A percentile compares a stretch with the other conserved stretches of the same genome.
Evolutionary conservation across 495 filamentous ascomycete genomes (phyloP).

Genomic region (Penicillium crystallinum): DNA sequence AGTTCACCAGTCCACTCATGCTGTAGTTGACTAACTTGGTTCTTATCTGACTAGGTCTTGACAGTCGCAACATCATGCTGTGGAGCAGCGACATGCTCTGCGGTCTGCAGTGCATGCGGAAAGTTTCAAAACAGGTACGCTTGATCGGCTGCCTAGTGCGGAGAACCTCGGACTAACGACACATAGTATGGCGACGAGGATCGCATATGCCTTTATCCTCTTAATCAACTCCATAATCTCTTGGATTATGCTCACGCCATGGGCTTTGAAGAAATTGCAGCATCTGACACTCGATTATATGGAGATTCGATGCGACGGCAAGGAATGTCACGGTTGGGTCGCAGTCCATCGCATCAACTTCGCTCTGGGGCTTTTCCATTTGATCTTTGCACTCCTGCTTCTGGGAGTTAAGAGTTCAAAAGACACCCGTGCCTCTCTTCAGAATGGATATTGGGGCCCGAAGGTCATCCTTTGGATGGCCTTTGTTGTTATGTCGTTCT

Average conservation of each 20-base stretch:
- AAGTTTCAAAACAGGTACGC: conserved; percentile 90
- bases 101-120: conserved; percentile 88
- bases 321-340: conserved; percentile 90
- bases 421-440: conserved; percentile 79
- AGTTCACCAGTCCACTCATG: conserved; percentile 16
- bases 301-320: conserved; percentile 82
- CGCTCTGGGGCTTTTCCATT: conserved; percentile 88
- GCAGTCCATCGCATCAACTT: conserved; percentile 98
- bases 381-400: conserved; percentile 74
- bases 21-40: conserved; percentile 2
- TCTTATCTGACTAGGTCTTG: conserved; percentile 51
- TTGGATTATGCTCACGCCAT: conserved; percentile 99
- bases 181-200: conserved; percentile 88
- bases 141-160: background rate
- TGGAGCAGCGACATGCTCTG: conserved; percentile 90
- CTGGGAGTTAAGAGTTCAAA: conserved; percentile 83
- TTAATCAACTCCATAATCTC: conserved; percentile 93
- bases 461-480: conserved; percentile 81
- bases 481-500: conserved; percentile 84
- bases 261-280: conserved; percentile 94
- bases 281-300: conserved; percentile 91
- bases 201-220: conserved; percentile 94
- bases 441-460: conserved; percentile 93
- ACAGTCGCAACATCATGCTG: conserved; percentile 82
- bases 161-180: conserved; percentile 9